Evolutionary conservation across 129 eudicot genomes (phyloP).

Genomic region (Flaveria trinervia): DNA sequence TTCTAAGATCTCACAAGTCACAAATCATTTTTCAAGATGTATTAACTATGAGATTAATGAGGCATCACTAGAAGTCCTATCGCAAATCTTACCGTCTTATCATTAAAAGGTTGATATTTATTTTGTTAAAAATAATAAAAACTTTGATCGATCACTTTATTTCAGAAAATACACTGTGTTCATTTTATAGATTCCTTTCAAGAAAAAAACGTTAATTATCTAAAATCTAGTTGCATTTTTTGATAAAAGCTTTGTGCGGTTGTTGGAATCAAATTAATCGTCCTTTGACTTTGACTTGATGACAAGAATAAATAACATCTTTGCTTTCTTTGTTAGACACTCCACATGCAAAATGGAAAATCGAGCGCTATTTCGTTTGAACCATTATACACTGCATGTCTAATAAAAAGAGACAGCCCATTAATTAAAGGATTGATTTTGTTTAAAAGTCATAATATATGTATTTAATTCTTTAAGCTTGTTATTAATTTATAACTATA

Average conservation of each 20-base stretch:
- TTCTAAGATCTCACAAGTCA: neutral
- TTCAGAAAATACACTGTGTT: neutral
- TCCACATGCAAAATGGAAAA: conserved; percentile 27
- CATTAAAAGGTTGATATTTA: too few species aligned
- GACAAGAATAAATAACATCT: neutral
- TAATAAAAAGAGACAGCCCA: conserved; percentile 26
- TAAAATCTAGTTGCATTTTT: neutral
- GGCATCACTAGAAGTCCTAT: neutral
- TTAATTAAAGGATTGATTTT: neutral
- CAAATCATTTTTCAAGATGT: neutral
- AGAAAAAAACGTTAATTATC: neutral
- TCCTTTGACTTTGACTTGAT: neutral
- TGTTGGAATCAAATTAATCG: neutral
- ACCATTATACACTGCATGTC: conserved; percentile 16
- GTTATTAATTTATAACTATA: neutral
- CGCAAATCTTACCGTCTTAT: too few species aligned
- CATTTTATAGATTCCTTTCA: neutral
- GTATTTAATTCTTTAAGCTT: neutral
- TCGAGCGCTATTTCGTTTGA: neutral
- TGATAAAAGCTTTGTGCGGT: neutral
- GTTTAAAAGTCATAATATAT: neutral
- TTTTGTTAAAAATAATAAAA: too few species aligned
- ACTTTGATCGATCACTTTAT: too few species aligned
- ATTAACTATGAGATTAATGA: neutral
- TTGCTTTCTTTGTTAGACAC: conserved; percentile 18